Conservation (phyloP, 2,329 filamentous ascomycete genomes). For the Sporothrix mexicana region DNA sequence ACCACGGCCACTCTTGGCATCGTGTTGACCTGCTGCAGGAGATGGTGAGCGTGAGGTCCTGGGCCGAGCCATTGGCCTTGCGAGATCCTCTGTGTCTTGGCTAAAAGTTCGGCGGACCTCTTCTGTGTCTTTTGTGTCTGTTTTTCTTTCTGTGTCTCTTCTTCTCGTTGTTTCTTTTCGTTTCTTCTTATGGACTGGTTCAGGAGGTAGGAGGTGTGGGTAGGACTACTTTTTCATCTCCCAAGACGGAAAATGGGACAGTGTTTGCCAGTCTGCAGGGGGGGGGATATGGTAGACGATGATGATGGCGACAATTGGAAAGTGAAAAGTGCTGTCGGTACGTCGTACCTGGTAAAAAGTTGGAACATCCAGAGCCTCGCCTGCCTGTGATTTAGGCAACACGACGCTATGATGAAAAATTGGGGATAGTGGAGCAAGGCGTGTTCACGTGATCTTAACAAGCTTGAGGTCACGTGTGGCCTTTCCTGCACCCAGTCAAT, state of each 20-base stretch:
- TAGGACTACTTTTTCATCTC: constrained; percentile 25
- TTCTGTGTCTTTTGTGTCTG: neutral
- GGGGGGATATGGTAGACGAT: neutral
- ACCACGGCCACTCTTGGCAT: constrained; percentile 71
- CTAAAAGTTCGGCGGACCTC: constrained; percentile 7
- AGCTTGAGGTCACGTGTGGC: neutral
- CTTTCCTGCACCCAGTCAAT: neutral
- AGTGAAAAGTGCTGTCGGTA: neutral
- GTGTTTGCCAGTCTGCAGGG: neutral
- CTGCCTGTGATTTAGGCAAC: constrained; percentile 19
- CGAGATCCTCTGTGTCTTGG: constrained; percentile 16
- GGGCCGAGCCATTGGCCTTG: constrained; percentile 62
- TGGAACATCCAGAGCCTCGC: neutral
- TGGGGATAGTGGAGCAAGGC: constrained; percentile 16
- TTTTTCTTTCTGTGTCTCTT: neutral
- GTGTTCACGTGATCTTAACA: neutral
- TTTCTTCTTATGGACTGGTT: constrained; percentile 14
- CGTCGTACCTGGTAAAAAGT: neutral
- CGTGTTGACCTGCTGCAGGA: constrained; percentile 85
- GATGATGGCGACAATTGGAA: neutral
- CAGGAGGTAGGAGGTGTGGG: constrained; percentile 4
- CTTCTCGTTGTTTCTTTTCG: neutral
- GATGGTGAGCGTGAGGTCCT: constrained; percentile 85
- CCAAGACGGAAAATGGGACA: constrained; percentile 2
- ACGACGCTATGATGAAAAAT: constrained; percentile 27